Base-by-base conservation (phyloP, 768 basidiomycete genomes). In the Gloeopeniophorella convolvens region DNA sequence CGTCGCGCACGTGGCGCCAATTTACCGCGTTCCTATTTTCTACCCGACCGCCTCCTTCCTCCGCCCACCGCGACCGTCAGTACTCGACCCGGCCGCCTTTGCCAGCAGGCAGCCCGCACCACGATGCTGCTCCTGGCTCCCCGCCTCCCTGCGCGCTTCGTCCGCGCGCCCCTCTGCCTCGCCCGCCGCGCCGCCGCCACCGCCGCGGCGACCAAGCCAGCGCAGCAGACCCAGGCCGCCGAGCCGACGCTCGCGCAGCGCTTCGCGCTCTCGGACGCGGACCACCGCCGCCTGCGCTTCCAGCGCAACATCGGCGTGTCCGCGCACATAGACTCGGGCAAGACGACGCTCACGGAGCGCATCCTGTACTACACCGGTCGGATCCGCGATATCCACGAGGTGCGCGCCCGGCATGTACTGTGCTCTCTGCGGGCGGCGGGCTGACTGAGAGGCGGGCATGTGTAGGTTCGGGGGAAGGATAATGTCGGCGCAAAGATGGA, bases 401-500 rank as follows among this genome's bases (percentile, higher is more conserved):
- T 91, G 60, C 57, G 83, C 68, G 51, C 39, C 45, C 23, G 23
- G 32, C 53, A 55, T 46, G 40, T 53, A 24, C 30, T 26, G 8
- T 48, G 33, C 51, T 11, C n/a, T 12, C 20, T 45, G 16, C 27
- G 15, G 1, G 4, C 1, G 24, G n/a, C 2, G 4, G 5, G 21
- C 23, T n/a, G n/a, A 18, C 37, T 37, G 35, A 53, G 11, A 33
- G 1, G 30, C 1, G 13, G 13, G 21, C 43, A 5, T 10, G 9
- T 52, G 16, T 60, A 90, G 88, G 90, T 95, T 54, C 78, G 96
- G 53, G 96, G 96, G 36, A 79, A 88, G 46, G 96, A 99, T 66
- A 83, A 85, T 24, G 93, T 98, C 16, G 96, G 96, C 45, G 96
- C 96, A 7, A 99, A 99, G 74, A 99, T 99, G 96, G 96, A 99